phyloP scores from a whole-genome alignment of 225 moss, liverwort and hornwort genomes.

The Bryum argenteum region DNA sequence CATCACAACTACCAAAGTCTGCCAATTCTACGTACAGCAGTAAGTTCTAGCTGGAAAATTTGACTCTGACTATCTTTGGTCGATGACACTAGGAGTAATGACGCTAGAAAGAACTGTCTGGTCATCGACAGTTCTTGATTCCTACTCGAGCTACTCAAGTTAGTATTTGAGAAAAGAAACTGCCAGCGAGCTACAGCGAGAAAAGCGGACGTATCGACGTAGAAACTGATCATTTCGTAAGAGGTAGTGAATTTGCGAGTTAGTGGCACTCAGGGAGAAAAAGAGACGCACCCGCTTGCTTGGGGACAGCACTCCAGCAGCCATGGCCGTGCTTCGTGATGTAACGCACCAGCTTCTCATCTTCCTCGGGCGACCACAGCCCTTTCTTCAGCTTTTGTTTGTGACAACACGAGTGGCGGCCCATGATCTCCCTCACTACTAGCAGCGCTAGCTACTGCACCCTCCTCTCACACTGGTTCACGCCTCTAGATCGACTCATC shows the following conservation, averaged over 20 bases:
- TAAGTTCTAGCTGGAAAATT: background rate
- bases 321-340: conserved; percentile 91
- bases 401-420: conserved; percentile 88
- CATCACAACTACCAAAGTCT: background rate
- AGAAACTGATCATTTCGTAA: conserved; percentile 7
- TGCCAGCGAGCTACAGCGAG: too few species aligned
- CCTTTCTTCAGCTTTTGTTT: conserved; percentile 96
- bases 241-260: background rate
- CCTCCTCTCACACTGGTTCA: conserved; percentile 16
- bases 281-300: conserved; percentile 71
- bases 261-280: background rate
- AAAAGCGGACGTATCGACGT: too few species aligned
- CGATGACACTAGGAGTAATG: too few species aligned
- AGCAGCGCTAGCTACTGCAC: conserved; percentile 2
- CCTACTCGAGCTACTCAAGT: too few species aligned
- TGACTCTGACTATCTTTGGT: background rate
- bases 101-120: too few species aligned
- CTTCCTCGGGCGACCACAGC: conserved; percentile 97
- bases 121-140: too few species aligned
- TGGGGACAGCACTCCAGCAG: conserved; percentile 98
- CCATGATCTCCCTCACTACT: conserved; percentile 51
- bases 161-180: background rate
- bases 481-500: conserved; percentile 1
- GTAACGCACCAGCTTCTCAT: conserved; percentile 87
- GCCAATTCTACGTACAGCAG: background rate